phyloP scores from a whole-genome alignment of 768 basidiomycete species.

The Tricholomella constricta region DNA sequence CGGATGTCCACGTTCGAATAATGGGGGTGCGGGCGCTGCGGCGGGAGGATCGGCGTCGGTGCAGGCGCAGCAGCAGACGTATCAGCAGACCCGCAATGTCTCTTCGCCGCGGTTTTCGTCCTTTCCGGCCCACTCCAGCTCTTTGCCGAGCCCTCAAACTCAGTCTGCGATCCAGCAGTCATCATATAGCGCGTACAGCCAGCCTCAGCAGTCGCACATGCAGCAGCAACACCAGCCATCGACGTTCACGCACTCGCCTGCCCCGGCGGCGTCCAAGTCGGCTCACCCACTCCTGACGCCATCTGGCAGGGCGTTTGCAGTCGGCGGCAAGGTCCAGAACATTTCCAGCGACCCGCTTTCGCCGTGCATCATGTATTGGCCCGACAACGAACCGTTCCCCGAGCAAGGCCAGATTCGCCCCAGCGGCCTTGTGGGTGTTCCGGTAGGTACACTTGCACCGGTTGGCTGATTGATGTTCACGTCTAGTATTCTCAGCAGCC shows the following conservation, averaged over 20 bases:
- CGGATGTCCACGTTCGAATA: conserved; percentile 58
- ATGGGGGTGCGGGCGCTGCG: conserved; percentile 26
- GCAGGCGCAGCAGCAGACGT: conserved; percentile 34
- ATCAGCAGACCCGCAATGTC: conserved; percentile 22
- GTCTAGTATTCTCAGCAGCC: conserved; percentile 54
- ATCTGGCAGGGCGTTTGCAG: conserved; percentile 74
- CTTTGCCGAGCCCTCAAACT: conserved; percentile 6
- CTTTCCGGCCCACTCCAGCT: conserved; percentile 16
- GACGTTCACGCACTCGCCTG: conserved; percentile 17
- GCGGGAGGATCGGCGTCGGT: conserved; percentile 16
- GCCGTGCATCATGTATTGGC: conserved; percentile 89
- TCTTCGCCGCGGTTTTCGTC: conserved; percentile 36
- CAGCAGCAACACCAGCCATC: conserved; percentile 8
- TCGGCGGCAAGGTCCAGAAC: conserved; percentile 80
- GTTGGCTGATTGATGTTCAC: conserved; percentile 8
- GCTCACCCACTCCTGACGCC: conserved; percentile 80
- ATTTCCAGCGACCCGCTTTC: conserved; percentile 68
- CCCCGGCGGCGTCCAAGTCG: conserved; percentile 33
- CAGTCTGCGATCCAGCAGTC: conserved; percentile 4
- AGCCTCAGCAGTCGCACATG: conserved; percentile 15
- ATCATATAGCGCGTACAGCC: conserved; percentile 15
- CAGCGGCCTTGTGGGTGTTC: conserved; percentile 49
- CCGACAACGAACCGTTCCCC: conserved; percentile 84
- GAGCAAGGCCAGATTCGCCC: conserved; percentile 80
- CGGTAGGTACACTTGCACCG: conserved; percentile 37